Evolutionary conservation across 2,329 filamentous ascomycete species (phyloP).

Genomic region (Aspergillus fructus): DNA sequence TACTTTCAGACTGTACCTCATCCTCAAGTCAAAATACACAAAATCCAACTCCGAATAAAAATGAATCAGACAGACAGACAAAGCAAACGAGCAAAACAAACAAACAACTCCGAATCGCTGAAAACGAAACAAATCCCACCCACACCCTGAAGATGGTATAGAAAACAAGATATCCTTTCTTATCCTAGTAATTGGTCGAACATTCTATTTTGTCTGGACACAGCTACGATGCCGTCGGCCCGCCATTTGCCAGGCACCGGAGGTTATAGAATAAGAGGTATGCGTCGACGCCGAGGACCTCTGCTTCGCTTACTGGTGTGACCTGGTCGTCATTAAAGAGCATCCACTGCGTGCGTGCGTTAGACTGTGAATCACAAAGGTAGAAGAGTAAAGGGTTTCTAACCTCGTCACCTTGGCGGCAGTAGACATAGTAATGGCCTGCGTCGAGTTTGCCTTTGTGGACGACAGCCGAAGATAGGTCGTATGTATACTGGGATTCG

Average conservation of each 20-base stretch:
- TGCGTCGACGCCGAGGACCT: constrained; percentile 81
- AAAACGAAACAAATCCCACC: neutral
- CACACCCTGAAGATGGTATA: neutral
- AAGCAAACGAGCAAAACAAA: too few relatives aligned
- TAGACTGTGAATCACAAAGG: too few relatives aligned
- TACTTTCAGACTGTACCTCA: too few relatives aligned
- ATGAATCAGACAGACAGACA: neutral
- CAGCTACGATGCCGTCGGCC: neutral
- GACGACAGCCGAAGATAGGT: constrained; percentile 84
- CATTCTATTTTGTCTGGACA: neutral
- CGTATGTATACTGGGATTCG: constrained; percentile 68
- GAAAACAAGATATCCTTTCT: neutral
- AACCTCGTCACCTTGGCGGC: constrained; percentile 72
- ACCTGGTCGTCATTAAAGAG: constrained; percentile 95
- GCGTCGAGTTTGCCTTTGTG: constrained; percentile 92
- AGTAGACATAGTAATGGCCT: constrained; percentile 90
- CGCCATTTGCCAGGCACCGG: constrained; percentile 28
- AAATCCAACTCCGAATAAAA: neutral
- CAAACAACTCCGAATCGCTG: neutral
- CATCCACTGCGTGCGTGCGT: constrained; percentile 67
- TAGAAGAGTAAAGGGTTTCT: constrained; percentile 15
- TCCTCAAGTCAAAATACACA: too few relatives aligned
- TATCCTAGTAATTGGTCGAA: neutral
- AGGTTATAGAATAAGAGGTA: constrained; percentile 81
- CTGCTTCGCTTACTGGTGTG: constrained; percentile 75